Base-by-base conservation (phyloP, 257 asterid species). In the Leonotis leonurus region DNA sequence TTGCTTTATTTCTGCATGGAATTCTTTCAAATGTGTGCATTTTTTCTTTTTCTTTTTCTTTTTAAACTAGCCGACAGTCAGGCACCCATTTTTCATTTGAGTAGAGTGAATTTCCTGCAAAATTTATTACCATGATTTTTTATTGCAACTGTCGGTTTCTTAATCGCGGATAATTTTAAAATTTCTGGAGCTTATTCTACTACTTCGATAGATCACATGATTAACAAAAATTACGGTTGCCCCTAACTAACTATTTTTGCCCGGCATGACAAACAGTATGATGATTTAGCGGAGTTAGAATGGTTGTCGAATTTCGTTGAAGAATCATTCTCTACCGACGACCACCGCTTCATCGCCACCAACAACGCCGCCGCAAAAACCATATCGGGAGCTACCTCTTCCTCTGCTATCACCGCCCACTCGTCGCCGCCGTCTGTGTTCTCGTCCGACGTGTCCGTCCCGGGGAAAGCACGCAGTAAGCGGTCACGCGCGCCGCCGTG, bases 241-340 rank as follows among this genome's bases (percentile, higher is more conserved):
- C n/a, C n/a, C 56, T 39, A 62, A 53, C 62, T 55, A 44, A 64
- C 27, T 20, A 17, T 60, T 51, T 64, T 32, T 53, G 8, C 32
- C 41, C 17, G 39, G 25, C 1, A 45, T 57, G 27, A 70, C 85
- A 89, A 52, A 72, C 89, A 93, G 99, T 85, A 78, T 50, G 99
- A 89, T 39, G 96, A 87, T 66, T 74, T 93, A 77, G 95, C 95
- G 56, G 99, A 93, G 81, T 86, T 93, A 25, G 99, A 93, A 79
- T 93, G 99, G 99, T 88, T 93, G 1, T 93, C 99, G 41, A 93
- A 85, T 74, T 87, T 93, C 76, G 97, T 87, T 74, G 99, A 93
- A 63, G 99, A 93, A 67, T 87, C 99, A 5, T 85, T 89, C 81
- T 89, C 97, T 16, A 89, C 84, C 77, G 95, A 84, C 73, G 93